Evolutionary conservation across 495 filamentous ascomycete genomes (phyloP).

Genomic region (Ramalina intermedia): DNA sequence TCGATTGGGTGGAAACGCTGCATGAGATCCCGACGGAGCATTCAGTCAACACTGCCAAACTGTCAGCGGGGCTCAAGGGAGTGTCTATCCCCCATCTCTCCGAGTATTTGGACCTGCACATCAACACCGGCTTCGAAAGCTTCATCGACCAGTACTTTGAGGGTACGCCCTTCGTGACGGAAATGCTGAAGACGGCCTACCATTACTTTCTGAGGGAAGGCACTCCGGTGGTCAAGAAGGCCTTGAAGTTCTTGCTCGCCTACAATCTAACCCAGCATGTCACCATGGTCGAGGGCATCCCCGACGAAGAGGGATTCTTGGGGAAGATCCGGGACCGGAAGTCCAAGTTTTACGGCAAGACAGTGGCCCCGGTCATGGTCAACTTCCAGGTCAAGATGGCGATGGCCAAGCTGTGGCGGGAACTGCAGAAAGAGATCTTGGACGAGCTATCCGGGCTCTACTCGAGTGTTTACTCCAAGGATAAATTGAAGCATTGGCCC

Average conservation of each 20-base stretch:
- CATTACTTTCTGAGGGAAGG: conserved; percentile 74
- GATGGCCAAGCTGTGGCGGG: conserved; percentile 90
- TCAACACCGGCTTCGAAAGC: conserved; percentile 60
- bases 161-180: conserved; percentile 80
- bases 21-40: conserved; percentile 59
- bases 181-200: conserved; percentile 87
- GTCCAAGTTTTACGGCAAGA: conserved; percentile 76
- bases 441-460: conserved; percentile 83
- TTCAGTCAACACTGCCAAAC: conserved; percentile 67
- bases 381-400: conserved; percentile 96
- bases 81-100: conserved; percentile 60
- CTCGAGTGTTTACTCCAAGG: conserved; percentile 84
- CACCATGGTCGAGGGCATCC: conserved; percentile 76
- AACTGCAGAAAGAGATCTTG: conserved; percentile 82
- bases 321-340: conserved; percentile 66
- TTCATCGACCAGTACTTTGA: conserved; percentile 93
- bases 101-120: conserved; percentile 83
- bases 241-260: conserved; percentile 76
- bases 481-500: conserved; percentile 92
- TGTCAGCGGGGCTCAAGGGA: conserved; percentile 73
- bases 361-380: conserved; percentile 87
- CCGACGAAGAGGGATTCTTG: conserved; percentile 59
- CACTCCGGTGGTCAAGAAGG: conserved; percentile 75
- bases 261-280: conserved; percentile 88
- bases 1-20: conserved; percentile 77